phyloP scores from a whole-genome alignment of 768 basidiomycete genomes.

The Gloeopeniophorella convolvens region DNA sequence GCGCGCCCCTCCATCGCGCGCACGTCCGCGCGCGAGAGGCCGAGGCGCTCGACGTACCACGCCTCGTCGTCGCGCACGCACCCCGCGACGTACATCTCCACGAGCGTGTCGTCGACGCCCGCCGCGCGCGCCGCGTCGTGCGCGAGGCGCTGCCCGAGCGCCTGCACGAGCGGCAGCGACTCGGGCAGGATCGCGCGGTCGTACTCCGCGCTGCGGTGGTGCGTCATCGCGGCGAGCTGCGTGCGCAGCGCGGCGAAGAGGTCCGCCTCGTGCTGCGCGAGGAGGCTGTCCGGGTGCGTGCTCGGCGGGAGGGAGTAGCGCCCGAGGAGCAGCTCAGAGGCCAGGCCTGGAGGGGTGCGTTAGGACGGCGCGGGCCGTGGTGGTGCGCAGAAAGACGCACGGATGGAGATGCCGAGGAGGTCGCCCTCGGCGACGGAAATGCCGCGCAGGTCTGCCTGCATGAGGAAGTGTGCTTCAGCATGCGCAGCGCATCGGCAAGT shows the following conservation, averaged over 20 bases:
- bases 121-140: constrained; percentile 38
- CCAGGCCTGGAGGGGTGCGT: constrained; percentile 43
- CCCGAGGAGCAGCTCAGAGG: constrained; percentile 49
- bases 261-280: constrained; percentile 42
- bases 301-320: constrained; percentile 46
- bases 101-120: constrained; percentile 39
- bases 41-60: constrained; percentile 1
- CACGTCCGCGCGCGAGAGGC: neutral
- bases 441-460: too few species aligned
- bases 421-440: too few species aligned
- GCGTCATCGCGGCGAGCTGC: constrained; percentile 27
- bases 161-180: too few species aligned
- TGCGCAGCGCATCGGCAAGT: too few species aligned
- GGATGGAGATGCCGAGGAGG: too few species aligned
- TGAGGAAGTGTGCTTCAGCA: too few species aligned
- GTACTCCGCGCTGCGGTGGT: too few species aligned
- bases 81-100: constrained; percentile 49
- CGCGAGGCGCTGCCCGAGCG: too few species aligned
- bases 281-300: constrained; percentile 38
- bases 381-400: too few species aligned
- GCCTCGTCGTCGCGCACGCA: constrained; percentile 29
- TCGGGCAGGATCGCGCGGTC: too few species aligned
- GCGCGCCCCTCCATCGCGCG: neutral
- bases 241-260: constrained; percentile 23
- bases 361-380: too few species aligned